Evolutionary conservation across 2,329 filamentous ascomycete species (phyloP).

Genomic region (Talaromyces sp.): DNA sequence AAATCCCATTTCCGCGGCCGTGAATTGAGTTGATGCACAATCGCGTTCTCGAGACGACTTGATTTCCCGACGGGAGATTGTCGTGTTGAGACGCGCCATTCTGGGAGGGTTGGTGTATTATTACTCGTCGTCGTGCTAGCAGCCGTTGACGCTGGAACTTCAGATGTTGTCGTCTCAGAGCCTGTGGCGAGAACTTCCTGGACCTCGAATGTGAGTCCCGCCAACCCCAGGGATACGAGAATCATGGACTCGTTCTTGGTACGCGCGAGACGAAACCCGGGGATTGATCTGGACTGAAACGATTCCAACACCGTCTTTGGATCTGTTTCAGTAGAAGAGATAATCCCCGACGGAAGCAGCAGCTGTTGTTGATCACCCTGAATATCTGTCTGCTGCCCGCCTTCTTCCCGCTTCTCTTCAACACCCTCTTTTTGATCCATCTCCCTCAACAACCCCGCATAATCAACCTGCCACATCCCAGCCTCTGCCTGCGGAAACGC

Average conservation of each 20-base stretch:
- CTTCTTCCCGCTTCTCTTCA: slow-evolving; percentile 16
- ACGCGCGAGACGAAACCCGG: slow-evolving; percentile 28
- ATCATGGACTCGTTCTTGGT: slow-evolving; percentile 23
- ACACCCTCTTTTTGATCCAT: slow-evolving; percentile 27
- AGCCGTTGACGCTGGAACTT: neutral
- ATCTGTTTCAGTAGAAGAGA: neutral
- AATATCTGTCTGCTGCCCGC: neutral
- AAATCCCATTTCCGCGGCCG: slow-evolving; percentile 37
- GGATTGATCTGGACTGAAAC: slow-evolving; percentile 24
- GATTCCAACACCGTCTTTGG: slow-evolving; percentile 26
- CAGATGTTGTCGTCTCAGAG: neutral
- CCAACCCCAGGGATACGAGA: slow-evolving; percentile 27
- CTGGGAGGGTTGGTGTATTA: slow-evolving; percentile 9
- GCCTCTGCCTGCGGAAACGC: slow-evolving; percentile 28
- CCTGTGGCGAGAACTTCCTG: slow-evolving; percentile 19
- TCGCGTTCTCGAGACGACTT: slow-evolving; percentile 31
- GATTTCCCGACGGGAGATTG: slow-evolving; percentile 10
- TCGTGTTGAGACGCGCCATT: slow-evolving; percentile 33
- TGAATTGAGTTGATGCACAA: slow-evolving; percentile 31
- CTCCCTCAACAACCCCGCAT: slow-evolving; percentile 29
- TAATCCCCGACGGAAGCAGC: neutral
- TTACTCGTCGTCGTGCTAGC: neutral
- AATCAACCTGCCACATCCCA: slow-evolving; percentile 40
- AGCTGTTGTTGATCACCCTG: neutral
- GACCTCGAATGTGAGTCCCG: slow-evolving; percentile 29